Evolutionary conservation across 305 asterid genomes (phyloP), one percentile per base, ranked within the genome.

Genomic region (Salvia sclarea): DNA sequence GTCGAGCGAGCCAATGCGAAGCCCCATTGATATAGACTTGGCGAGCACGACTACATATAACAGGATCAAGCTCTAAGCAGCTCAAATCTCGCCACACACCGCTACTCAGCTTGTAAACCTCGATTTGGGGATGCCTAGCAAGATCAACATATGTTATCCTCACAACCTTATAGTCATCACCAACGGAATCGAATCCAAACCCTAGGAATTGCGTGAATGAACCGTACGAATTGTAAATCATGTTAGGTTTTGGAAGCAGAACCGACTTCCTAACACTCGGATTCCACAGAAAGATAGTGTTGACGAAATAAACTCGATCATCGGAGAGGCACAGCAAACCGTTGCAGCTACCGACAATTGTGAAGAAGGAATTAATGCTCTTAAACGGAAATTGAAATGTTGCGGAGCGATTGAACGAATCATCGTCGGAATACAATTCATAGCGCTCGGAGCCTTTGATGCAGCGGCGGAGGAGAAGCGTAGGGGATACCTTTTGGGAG

Each of bases 321-420:
- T 84, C 85, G 0, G 85, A 82, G 10, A 84, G 77, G 68, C 90
- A 84, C 8, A 84, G 21, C 80, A 84, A 50, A 0, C 87, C 87
- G 31, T 84, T 80, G 48, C 85, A 84, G 73, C 68, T 62, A 72
- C 90, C 87, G 8, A 84, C 75, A n/a, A 80, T 78, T 25, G 84
- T 78, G 66, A 80, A 80, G 28, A 73, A 84, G 0, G 80, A 58
- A 56, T 78, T 80, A 28, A 64, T 48, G 75, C 84, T 78, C 44
- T 49, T 65, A 54, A 80, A 82, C 2, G 84, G 87, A 71, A 78
- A 80, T 41, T 74, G 69, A 6, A 82, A 22, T 0, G 66, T 31
- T 6, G 68, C 3, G 1, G 3, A 10, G 3, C 57, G 40, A 8
- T 61, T 24, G 14, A 80, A 52, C 9, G 69, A 69, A 13, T 62